Base-by-base conservation (phyloP, 2,329 filamentous ascomycete species). In the Scolecobasidium constrictum region DNA sequence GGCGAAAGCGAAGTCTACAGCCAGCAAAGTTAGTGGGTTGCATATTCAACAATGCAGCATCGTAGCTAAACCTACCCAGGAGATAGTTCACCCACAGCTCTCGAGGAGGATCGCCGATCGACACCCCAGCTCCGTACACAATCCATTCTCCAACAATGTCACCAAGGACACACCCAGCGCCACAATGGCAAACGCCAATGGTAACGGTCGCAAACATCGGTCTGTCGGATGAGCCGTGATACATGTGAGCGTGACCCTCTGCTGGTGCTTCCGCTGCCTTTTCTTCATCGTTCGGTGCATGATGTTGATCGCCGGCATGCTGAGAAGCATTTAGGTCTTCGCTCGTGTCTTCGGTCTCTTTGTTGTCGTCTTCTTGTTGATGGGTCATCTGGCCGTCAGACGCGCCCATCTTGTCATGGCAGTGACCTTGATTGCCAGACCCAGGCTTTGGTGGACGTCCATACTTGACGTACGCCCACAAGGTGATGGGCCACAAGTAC, bases 71-170 rank as follows among this genome's bases (percentile, higher is more conserved):
- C 44, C 44, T 19, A 49, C 41, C 23, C 51, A 13, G 43, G 16
- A 49, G 50, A 55, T 15, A 57, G 35, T 31, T n/a, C 9, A 31
- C 26, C 26, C 26, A 31, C n/a, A 35, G 43, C 9, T 34, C 26
- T 31, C 26, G 9, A 7, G 26, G 26, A 31, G 26, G 15, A 15
- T 48, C 47, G 34, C 48, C 46, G 42, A 58, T 50, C 2, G 42
- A 47, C 3, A 49, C 51, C 15, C 44, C 38, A 4, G 55, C 51
- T 18, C 54, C 52, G 45, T 54, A 57, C n/a, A 58, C 52, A 11
- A 58, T 40, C 56, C 56, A 58, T 46, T 58, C 56, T 37, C 56
- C 56, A 16, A 58, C 48, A n/a, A 59, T 43, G 41, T 58, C 56
- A 21, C 56, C 56, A 3, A 59, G 47, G 4, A 58, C 50, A 45